Base-by-base conservation (phyloP, 441 rosid species). In the Theobroma grandiflorum region DNA sequence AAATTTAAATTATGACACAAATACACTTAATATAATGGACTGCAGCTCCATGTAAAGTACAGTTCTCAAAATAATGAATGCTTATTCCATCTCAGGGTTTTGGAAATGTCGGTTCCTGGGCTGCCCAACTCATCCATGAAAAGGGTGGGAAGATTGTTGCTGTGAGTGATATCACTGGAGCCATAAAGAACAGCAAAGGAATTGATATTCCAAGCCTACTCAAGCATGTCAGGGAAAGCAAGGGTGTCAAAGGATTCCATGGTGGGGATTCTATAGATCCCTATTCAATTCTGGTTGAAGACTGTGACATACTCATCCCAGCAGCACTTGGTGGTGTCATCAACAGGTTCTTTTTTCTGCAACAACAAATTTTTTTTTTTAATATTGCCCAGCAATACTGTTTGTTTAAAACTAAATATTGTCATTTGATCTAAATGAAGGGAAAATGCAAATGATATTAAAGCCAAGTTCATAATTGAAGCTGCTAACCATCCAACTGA, bases 401-500 rank as follows among this genome's bases (percentile, higher is more conserved):
- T 55, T 74, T 35, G 14, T 40, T n/a, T 22, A 3, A 74, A 58
- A 74, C 74, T 22, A 63, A 67, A 43, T 42, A 26, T 43, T 43
- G 40, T 20, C 4, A 3, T 43, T 57, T 45, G 55, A 31, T 57
- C 12, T 75, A 8, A 58, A 62, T 16, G 31, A 58, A 89, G 91
- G 87, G 92, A 82, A 65, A 91, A 91, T 80, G 93, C 95, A 26
- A 91, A 85, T 55, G 89, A 89, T 8, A 91, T 90, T 31, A 90
- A 86, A 86, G 95, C 93, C 12, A 91, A 88, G 81, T 91, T 87
- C 43, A 91, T 90, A 40, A 80, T 91, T 2, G 95, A 91, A 90
- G 93, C 91, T 38, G 95, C 93, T 22, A 90, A 91, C 78, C 95
- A 91, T 79, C 95, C 95, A 15, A 91, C 95, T 33, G 95, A 91